Evolutionary conservation across 805 yeast species (phyloP), one percentile per base, ranked within the genome.

Genomic region (Scheffersomyces coipomensis): DNA sequence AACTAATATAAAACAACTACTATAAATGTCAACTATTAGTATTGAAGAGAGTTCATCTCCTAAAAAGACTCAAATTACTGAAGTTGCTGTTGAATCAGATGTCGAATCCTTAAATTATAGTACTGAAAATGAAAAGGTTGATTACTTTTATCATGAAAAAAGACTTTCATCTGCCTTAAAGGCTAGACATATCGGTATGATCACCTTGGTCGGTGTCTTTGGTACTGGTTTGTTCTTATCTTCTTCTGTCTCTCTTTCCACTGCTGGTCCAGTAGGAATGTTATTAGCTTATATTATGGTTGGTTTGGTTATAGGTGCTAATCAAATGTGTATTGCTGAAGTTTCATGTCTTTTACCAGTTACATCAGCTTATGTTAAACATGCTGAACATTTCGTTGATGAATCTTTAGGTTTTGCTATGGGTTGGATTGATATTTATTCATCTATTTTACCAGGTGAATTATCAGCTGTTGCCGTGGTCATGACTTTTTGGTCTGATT

Each of bases 151-250:
- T 5, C 39, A 48, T 34, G 58, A 53, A 29, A 40, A 46, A 22
- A 38, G 19, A 11, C 42, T 53, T 15, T 29, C 40, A 10, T 39
- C 46, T 33, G 45, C 48, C 3, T 43, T 55, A n/a, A 42, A 39
- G n/a, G 38, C 51, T 18, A 46, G 60, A 36, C 54, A 52, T 26
- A 36, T 56, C n/a, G 43, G 43, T 10, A 52, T 55, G 48, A 39
- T 57, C n/a, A 43, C 58, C 21, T 43, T 58, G 21, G 58, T 51
- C 10, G 54, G 56, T 17, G 51, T 54, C 9, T 58, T 70, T 46
- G 76, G 75, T 40, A 69, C 75, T 21, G 85, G 85, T 49, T 60
- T 81, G 24, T 80, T 77, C 53, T 64, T 80, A 25, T 76, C 80
- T 27, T 64, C 77, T 0, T 81, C 82, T 16, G 68, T 66, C 30